phyloP scores from a whole-genome alignment of 108 stramenopile genomes.

The Pseudonitzschia delicatissima region DNA sequence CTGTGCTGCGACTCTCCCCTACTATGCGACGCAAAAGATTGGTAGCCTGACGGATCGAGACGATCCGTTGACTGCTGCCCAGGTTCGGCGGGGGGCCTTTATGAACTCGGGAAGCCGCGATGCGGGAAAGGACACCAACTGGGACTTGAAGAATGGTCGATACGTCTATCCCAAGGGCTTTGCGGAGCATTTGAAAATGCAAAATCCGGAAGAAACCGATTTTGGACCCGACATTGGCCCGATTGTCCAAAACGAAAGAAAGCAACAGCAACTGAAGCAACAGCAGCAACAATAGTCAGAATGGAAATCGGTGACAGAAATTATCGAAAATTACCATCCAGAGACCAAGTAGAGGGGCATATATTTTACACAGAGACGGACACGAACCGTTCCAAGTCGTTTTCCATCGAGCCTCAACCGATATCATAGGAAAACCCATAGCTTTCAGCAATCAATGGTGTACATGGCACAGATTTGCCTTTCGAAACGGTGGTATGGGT shows the following conservation, averaged over 20 bases:
- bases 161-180: constrained; percentile 61
- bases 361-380: no score
- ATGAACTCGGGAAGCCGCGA: constrained; percentile 67
- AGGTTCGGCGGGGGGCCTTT: constrained; percentile 77
- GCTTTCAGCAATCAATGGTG: no score
- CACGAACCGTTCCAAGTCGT: no score
- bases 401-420: no score
- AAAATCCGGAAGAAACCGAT: constrained; percentile 53
- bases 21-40: constrained; percentile 40
- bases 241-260: constrained; percentile 30
- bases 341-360: no score
- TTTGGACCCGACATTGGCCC: constrained; percentile 39
- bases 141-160: constrained; percentile 70
- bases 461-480: no score
- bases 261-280: constrained; percentile 1
- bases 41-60: constrained; percentile 52
- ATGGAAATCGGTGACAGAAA: no score
- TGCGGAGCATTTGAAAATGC: constrained; percentile 52
- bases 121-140: constrained; percentile 80
- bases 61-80: constrained; percentile 52
- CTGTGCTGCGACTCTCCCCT: constrained; percentile 35
- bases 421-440: no score
- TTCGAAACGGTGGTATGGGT: no score
- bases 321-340: no score
- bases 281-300: no score